Conservation (phyloP, 345 rosid species). For the Pugionium dolabratum region DNA sequence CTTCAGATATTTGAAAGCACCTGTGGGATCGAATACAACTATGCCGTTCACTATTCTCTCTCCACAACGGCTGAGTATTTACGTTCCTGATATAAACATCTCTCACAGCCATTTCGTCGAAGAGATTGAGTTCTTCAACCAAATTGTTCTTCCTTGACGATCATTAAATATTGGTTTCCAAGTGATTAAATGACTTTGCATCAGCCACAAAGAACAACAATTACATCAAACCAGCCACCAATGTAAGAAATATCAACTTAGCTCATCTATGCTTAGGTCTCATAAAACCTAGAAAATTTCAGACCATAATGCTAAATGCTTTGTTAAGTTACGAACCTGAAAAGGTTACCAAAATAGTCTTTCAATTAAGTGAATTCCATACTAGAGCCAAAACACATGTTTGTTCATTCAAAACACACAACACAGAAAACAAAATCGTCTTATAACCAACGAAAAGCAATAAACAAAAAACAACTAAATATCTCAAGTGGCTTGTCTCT, state of each 20-base stretch:
- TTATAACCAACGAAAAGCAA: slow-evolving; percentile 25
- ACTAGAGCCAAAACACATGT: slow-evolving; percentile 23
- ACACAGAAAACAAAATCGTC: slow-evolving; percentile 21
- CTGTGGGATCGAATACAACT: not conserved
- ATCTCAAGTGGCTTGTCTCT: slow-evolving; percentile 14
- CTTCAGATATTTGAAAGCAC: not conserved
- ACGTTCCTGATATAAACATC: too few species aligned
- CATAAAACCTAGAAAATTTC: not conserved
- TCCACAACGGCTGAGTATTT: too few species aligned
- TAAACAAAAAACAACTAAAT: slow-evolving; percentile 24
- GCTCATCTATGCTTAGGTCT: not conserved
- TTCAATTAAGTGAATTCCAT: not conserved
- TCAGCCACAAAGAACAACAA: too few species aligned
- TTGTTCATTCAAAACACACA: slow-evolving; percentile 16
- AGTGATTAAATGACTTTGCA: too few species aligned
- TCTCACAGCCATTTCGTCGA: too few species aligned
- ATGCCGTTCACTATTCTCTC: not conserved
- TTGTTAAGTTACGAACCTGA: not conserved
- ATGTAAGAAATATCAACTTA: too few species aligned
- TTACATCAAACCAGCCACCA: too few species aligned
- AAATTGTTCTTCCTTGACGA: too few species aligned
- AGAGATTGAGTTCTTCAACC: too few species aligned
- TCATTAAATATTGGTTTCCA: too few species aligned
- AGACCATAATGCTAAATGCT: not conserved
- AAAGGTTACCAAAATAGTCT: not conserved